Evolutionary conservation across 257 asterid species (phyloP).

Genomic region (Ballota nigra): DNA sequence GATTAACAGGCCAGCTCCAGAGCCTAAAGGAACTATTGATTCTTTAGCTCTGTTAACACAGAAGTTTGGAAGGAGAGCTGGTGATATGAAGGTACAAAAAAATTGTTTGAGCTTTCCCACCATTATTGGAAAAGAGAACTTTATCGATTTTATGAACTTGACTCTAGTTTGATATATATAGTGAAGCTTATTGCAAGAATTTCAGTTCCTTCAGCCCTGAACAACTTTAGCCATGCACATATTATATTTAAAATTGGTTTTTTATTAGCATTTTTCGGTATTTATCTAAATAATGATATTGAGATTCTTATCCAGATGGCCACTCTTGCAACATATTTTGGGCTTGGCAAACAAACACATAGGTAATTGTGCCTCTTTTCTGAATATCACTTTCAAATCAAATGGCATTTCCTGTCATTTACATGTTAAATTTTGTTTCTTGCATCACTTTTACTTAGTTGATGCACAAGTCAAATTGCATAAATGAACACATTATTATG

Average conservation of each 20-base stretch:
- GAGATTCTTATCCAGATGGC: conserved; percentile 69
- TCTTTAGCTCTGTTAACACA: conserved; percentile 69
- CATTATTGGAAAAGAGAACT: neutral
- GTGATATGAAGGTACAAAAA: conserved; percentile 79
- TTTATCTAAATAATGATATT: conserved; percentile 14
- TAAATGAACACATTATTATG: neutral
- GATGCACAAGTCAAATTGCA: neutral
- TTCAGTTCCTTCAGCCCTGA: neutral
- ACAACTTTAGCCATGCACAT: conserved; percentile 1
- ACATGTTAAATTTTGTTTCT: neutral
- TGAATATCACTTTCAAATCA: conserved; percentile 11
- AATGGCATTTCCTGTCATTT: neutral
- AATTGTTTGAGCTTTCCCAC: conserved; percentile 9
- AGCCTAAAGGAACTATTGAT: conserved; percentile 88
- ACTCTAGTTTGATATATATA: neutral
- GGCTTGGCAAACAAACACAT: conserved; percentile 91
- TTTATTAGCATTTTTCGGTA: neutral
- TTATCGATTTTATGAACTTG: neutral
- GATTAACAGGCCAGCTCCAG: conserved; percentile 78
- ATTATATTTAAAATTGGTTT: neutral
- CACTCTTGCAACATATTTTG: conserved; percentile 86
- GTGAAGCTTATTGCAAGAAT: neutral
- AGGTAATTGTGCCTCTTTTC: conserved; percentile 39
- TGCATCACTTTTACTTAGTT: neutral
- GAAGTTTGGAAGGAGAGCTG: conserved; percentile 91